phyloP scores from a whole-genome alignment of 2,329 filamentous ascomycete genomes.

The Neoarthrinium moseri region DNA sequence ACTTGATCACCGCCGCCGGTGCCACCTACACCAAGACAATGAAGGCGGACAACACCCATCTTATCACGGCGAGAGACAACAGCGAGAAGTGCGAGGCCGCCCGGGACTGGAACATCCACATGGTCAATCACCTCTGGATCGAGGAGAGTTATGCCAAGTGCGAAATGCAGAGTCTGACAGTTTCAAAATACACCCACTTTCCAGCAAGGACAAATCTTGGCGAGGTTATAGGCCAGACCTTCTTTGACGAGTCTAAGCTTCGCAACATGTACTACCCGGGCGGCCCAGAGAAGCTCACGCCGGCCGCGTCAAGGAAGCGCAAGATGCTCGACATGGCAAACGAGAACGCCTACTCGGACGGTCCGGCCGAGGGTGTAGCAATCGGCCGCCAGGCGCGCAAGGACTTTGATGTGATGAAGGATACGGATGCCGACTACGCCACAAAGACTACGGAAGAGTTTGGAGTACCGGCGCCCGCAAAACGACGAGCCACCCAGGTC shows the following conservation, averaged over 20 bases:
- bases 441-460: slow-evolving; percentile 30
- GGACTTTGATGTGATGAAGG: slow-evolving; percentile 43
- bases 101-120: slow-evolving; percentile 84
- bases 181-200: slow-evolving; percentile 80
- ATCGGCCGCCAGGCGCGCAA: slow-evolving; percentile 39
- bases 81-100: slow-evolving; percentile 95
- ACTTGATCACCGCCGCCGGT: slow-evolving; percentile 79
- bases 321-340: slow-evolving; percentile 49
- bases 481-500: slow-evolving; percentile 29
- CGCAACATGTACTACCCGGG: slow-evolving; percentile 70
- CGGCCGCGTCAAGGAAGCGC: slow-evolving; percentile 45
- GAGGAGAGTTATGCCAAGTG: slow-evolving; percentile 96
- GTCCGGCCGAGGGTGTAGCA: slow-evolving; percentile 45
- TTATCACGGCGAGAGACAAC: slow-evolving; percentile 84
- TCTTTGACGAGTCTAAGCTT: slow-evolving; percentile 64
- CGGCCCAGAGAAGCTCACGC: slow-evolving; percentile 43
- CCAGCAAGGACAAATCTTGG: slow-evolving; percentile 86
- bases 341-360: slow-evolving; percentile 47
- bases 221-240: slow-evolving; percentile 88
- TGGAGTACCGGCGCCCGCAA: slow-evolving; percentile 28
- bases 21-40: slow-evolving; percentile 93
- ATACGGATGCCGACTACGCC: slow-evolving; percentile 36
- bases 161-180: slow-evolving; percentile 69
- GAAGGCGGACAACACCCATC: slow-evolving; percentile 92
- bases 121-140: slow-evolving; percentile 94